phyloP scores from a whole-genome alignment of 768 basidiomycete genomes.

The Boletus rubescentipes region DNA sequence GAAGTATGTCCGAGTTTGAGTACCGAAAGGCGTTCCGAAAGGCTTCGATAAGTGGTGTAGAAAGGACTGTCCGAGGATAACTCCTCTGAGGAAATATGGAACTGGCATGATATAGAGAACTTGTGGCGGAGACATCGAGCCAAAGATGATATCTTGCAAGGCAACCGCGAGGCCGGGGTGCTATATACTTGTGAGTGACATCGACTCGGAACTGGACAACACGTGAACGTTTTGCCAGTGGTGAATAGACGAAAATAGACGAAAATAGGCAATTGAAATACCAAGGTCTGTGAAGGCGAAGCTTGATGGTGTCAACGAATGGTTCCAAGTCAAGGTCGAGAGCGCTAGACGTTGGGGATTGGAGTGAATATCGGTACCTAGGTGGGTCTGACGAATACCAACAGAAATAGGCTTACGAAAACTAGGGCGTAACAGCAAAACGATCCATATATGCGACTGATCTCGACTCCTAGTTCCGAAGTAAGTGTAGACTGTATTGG shows the following conservation, averaged over 20 bases:
- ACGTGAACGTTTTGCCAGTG: not conserved
- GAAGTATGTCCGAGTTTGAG: not conserved
- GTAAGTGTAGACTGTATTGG: not conserved
- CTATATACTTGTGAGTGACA: not conserved
- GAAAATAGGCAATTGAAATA: not conserved
- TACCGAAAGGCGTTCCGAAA: not conserved
- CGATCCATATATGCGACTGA: not conserved
- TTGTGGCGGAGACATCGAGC: not conserved
- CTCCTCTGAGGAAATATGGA: not conserved
- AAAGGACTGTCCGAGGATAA: not conserved
- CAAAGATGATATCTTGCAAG: not conserved
- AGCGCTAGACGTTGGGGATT: not conserved
- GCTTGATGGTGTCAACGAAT: not conserved
- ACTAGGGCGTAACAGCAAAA: not conserved
- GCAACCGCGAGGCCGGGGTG: not conserved
- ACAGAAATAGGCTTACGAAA: not conserved
- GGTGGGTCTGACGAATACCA: not conserved
- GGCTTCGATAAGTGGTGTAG: not conserved
- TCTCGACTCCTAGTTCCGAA: not conserved
- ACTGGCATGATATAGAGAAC: not conserved
- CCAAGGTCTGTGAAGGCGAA: not conserved
- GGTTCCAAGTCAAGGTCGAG: not conserved
- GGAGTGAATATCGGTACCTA: not conserved
- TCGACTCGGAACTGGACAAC: not conserved
- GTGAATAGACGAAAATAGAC: not conserved